Percentiles rank a stretch among this genome's conserved stretches.
phyloP scores from a whole-genome alignment of 208 protist genomes.

The Leishmania guyanensis region DNA sequence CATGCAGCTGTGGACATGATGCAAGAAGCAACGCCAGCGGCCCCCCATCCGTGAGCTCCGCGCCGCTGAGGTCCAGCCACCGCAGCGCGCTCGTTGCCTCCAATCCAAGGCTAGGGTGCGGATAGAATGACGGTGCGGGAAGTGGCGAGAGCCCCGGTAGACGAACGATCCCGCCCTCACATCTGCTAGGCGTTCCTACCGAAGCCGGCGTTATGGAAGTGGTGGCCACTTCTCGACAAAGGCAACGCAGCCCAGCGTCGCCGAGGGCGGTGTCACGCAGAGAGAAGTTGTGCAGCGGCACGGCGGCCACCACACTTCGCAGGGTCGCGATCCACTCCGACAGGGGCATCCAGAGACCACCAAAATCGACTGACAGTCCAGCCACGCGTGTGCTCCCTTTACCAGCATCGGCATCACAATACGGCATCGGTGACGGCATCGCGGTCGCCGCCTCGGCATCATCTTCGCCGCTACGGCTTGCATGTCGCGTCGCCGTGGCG shows the following conservation, averaged over 20 bases:
- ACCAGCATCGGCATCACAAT: too few species aligned
- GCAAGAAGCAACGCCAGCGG: slow-evolving; percentile 38
- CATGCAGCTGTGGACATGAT: slow-evolving; percentile 28
- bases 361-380: slow-evolving; percentile 11
- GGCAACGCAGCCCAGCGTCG: slow-evolving; percentile 22
- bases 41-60: slow-evolving; percentile 32
- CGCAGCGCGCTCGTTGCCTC: slow-evolving; percentile 3
- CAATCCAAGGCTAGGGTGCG: not conserved
- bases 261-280: slow-evolving; percentile 23
- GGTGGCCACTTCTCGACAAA: slow-evolving; percentile 7
- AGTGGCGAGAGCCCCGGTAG: not conserved
- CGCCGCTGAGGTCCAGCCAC: slow-evolving; percentile 31
- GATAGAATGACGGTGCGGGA: not conserved
- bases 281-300: slow-evolving; percentile 13
- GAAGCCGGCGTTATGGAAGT: not conserved
- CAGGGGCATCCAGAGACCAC: slow-evolving; percentile 18
- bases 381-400: not conserved
- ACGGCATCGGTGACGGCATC: not conserved
- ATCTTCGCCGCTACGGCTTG: not conserved
- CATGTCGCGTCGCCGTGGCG: not conserved
- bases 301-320: slow-evolving; percentile 10
- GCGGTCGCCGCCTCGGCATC: not conserved
- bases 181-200: not conserved
- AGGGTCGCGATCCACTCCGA: slow-evolving; percentile 22
- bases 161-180: not conserved